Conservation (phyloP, 805 yeast genomes). For the Saccharomycopsis fibuligera region DNA sequence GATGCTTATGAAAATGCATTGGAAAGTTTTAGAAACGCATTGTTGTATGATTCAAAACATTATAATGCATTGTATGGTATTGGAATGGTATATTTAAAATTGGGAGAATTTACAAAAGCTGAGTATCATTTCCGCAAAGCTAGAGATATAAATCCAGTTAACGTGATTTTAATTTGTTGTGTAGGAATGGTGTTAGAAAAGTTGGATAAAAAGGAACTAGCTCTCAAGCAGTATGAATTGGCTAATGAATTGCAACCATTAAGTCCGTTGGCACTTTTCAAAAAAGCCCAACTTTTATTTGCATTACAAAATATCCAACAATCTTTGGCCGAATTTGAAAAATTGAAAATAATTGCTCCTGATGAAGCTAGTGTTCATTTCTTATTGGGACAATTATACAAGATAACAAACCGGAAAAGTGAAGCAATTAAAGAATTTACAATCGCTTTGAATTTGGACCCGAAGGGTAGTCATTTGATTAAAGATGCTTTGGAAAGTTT, state of each 20-base stretch:
- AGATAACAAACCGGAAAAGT: slow-evolving; percentile 61
- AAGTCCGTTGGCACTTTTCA: slow-evolving; percentile 80
- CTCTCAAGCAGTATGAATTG: slow-evolving; percentile 72
- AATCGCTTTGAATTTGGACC: slow-evolving; percentile 83
- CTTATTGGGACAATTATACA: slow-evolving; percentile 80
- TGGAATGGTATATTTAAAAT: slow-evolving; percentile 85
- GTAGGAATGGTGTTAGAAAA: slow-evolving; percentile 90
- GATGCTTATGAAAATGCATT: slow-evolving; percentile 90
- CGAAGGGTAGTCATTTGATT: slow-evolving; percentile 82
- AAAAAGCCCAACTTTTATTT: slow-evolving; percentile 77
- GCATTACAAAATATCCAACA: slow-evolving; percentile 62
- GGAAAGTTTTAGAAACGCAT: slow-evolving; percentile 72
- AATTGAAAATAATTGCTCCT: slow-evolving; percentile 71
- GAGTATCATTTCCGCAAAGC: slow-evolving; percentile 86
- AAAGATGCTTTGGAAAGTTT: slow-evolving; percentile 71
- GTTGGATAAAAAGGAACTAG: slow-evolving; percentile 58
- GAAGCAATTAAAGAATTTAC: slow-evolving; percentile 84
- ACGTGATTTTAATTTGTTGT: slow-evolving; percentile 84
- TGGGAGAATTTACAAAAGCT: slow-evolving; percentile 80
- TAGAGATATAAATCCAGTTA: slow-evolving; percentile 80
- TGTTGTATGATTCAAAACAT: slow-evolving; percentile 71
- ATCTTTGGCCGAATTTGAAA: slow-evolving; percentile 71
- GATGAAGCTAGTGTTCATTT: slow-evolving; percentile 94
- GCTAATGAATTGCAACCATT: slow-evolving; percentile 82
- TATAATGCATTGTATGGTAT: slow-evolving; percentile 94